Conservation (phyloP, 148 eudicot genomes). For the Rhododendron henanense region DNA sequence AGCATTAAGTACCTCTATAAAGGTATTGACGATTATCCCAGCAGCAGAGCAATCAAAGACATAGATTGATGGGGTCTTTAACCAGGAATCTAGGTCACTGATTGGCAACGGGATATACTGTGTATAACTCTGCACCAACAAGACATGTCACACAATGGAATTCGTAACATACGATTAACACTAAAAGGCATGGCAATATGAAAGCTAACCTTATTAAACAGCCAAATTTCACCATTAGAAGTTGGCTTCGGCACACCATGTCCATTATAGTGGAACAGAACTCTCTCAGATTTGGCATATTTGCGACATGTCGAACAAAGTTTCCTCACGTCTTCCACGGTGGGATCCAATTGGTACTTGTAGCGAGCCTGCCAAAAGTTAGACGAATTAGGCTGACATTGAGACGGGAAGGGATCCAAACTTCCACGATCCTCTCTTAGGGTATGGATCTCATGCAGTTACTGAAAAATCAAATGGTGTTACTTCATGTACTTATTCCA, state of each 20-base stretch:
- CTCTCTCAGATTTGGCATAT: conserved; percentile 87
- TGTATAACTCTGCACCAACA: conserved; percentile 68
- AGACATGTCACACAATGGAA: conserved; percentile 5
- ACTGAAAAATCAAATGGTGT: background rate
- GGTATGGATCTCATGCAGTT: background rate
- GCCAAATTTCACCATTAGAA: conserved; percentile 92
- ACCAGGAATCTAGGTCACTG: conserved; percentile 91
- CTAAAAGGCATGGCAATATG: conserved; percentile 1
- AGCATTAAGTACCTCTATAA: conserved; percentile 57
- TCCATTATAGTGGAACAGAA: conserved; percentile 96
- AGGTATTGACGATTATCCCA: conserved; percentile 84
- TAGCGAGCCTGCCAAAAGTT: conserved; percentile 67
- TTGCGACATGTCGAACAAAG: conserved; percentile 84
- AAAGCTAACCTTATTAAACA: conserved; percentile 72
- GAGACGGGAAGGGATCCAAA: conserved; percentile 2
- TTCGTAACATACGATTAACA: background rate
- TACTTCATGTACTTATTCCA: background rate
- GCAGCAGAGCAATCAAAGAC: conserved; percentile 99
- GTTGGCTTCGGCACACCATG: conserved; percentile 99
- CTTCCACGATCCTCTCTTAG: background rate
- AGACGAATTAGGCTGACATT: background rate
- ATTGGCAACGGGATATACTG: conserved; percentile 88
- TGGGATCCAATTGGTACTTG: conserved; percentile 76
- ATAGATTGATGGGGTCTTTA: conserved; percentile 90
- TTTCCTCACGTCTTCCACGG: conserved; percentile 92